Conservation (phyloP, 2,329 filamentous ascomycete species). For the Aureobasidium sp. region DNA sequence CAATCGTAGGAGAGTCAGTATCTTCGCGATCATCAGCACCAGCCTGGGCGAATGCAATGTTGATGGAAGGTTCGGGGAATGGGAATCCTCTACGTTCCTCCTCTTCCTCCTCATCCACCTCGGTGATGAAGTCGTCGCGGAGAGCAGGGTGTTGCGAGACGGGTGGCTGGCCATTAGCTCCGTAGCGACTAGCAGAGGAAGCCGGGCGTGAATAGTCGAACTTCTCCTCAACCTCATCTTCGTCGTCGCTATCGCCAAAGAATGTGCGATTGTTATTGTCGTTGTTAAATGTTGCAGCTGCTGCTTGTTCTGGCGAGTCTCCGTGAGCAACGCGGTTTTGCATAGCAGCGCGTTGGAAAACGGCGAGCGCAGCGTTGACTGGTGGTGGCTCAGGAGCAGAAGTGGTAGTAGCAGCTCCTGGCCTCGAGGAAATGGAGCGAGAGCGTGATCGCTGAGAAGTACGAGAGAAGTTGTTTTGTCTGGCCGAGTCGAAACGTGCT, state of each 20-base stretch:
- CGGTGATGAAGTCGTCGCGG: conserved; percentile 18
- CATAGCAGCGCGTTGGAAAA: conserved; percentile 38
- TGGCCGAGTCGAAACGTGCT: conserved; percentile 14
- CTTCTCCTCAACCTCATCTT: conserved; percentile 27
- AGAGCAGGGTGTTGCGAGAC: conserved; percentile 29
- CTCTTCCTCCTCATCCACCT: conserved; percentile 24
- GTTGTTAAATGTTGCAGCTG: conserved; percentile 10
- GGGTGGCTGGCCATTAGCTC: conserved; percentile 22
- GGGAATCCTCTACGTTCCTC: conserved; percentile 14
- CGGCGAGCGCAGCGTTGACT: conserved; percentile 29
- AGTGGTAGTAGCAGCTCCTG: background rate
- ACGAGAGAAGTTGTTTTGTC: conserved; percentile 4
- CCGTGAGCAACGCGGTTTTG: conserved; percentile 25
- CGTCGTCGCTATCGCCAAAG: conserved; percentile 31
- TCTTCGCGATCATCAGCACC: conserved; percentile 17
- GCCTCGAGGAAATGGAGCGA: background rate
- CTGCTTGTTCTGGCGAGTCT: background rate
- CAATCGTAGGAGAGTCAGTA: conserved; percentile 71
- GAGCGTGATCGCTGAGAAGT: conserved; percentile 12
- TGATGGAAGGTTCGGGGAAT: background rate
- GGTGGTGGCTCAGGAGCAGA: background rate
- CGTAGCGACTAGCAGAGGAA: conserved; percentile 22
- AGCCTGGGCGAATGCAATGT: conserved; percentile 12
- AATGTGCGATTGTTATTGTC: conserved; percentile 27
- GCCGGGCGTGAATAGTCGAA: background rate